Base-by-base conservation (phyloP, 2,329 filamentous ascomycete genomes). In the Trichoderma guizhouense region DNA sequence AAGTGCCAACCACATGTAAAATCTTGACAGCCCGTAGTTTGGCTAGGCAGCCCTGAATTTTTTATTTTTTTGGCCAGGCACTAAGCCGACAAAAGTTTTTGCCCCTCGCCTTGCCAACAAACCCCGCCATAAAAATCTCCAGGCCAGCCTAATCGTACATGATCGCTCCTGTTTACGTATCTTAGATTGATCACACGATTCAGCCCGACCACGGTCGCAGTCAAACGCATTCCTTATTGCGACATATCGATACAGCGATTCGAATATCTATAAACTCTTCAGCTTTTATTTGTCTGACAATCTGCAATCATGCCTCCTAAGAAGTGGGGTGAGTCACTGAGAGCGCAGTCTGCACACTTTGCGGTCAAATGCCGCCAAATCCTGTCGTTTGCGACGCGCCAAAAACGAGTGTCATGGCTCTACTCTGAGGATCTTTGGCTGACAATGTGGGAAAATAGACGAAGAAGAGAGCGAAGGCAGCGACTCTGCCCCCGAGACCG, bases 241-340 rank as follows among this genome's bases (percentile, higher is more conserved):
- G 21, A 18, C 18, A 57, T n/a, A 26, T n/a, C 8, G 24, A 57
- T 36, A 36, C 1, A 39, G 1, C 24, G 18, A n/a, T 7, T 36
- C 1, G n/a, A 61, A 7, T 5, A 6, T 32, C 39, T 43, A 18
- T 1, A 11, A 14, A 11, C 3, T 51, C 21, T 2, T 21, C 32
- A 18, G 26, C 26, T 14, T 7, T 1, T 15, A 18, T 6, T 28
- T 11, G 28, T 6, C 14, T 7, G 53, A 53, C 7, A 1, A 60
- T 5, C 36, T 34, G 55, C 36, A 78, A 84, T 79, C 79, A 84
- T 84, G 83, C 80, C 83, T 79, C 79, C 82, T 72, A 81, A 79
- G 76, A 82, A 83, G 78, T 84, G 82, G 82, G 82, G 82, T 84
- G 81, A 79, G 82, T 80, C 15, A 62, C 67, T 32, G 39, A 28